Base-by-base conservation (phyloP, 2,329 filamentous ascomycete genomes). In the Cercospora janseana region DNA sequence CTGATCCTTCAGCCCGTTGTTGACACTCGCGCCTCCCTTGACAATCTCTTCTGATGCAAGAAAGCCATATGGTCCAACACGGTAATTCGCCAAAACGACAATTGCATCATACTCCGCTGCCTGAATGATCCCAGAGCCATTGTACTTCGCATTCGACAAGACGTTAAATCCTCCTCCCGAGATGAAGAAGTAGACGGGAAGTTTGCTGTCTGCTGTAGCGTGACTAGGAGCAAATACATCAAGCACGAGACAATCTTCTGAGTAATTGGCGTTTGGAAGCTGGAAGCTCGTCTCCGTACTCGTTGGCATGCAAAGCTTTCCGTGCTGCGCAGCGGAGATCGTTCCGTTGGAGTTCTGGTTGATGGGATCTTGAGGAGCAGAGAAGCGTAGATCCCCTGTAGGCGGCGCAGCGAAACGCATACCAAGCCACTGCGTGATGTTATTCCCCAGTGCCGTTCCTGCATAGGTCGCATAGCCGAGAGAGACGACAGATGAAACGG, bases 351-450 rank as follows among this genome's bases (percentile, higher is more conserved):
- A 38, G 18, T 18, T 21, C 13, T 72, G 69, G 1, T 65, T 58
- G 0, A 69, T 55, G 2, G 87, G 86, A 64, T 87, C 82, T 60
- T 78, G 72, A 0, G 88, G 86, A 9, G 82, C 80, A 46, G 76
- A 73, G 63, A 90, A 92, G 15, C 88, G 77, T 52, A 87, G 64
- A 4, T 78, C 60, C 1, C 82, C 84, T 2, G 86, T 49, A 0
- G 87, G 87, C 10, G 86, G 74, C 4, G 84, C 82, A 1, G 87
- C 87, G 70, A 82, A 93, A 34, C 86, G 80, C 56, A 93, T 80
- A 1, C 86, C 87, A 6, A 88, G 75, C 85, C 86, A 92, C 66
- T 85, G 77, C 2, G 79, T 81, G 40, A 89, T 71, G 1, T 82
- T 84, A 58, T 79, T 79, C 0, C 68, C 58, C 1, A 77, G 70